Evolutionary conservation across 2,329 filamentous ascomycete genomes (phyloP), one percentile per base, ranked within the genome.

Genomic region (Aspergillus glaucus): DNA sequence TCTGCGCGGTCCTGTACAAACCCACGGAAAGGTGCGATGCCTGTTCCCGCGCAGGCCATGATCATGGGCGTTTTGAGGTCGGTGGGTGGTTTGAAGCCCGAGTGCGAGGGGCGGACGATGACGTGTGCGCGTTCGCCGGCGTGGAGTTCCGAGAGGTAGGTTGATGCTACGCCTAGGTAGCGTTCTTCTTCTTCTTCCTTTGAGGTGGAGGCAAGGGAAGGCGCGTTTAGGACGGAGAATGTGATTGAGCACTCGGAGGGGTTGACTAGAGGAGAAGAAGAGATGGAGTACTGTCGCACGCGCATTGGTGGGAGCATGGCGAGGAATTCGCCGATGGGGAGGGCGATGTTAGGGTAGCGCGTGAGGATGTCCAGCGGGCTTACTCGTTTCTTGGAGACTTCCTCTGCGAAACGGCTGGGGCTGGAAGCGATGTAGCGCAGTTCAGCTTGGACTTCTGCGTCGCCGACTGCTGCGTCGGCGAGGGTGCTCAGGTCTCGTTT

Each of bases 251-350:
- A 78, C 49, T 74, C 74, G 9, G 69, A 71, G 0, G 79, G 73
- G 52, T 84, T 76, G 53, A 72, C 74, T 0, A 88, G 73, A 0
- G 86, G 85, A 0, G 86, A 88, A 0, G 86, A 89, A 0, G 86
- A 89, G 60, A 91, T 88, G 28, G 83, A 87, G 72, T 90, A 90
- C 64, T 88, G 84, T n/a, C 86, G 79, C 36, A 87, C 77, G 24
- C 86, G 82, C 82, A 93, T 87, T 0, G 87, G 84, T 1, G 86
- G 85, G 0, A 90, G 77, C 75, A 89, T 84, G 30, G 77, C 75
- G 6, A 93, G 74, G 70, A 86, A 92, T 15, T 79, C 70, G 3
- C 77, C 77, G 21, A 93, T 77, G 0, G 86, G 76, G 0, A 92
- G 66, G 2, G 78, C 68, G 28, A 87, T 73, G 0, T 73, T 67